These are phyloP conservation scores for Austroboletus niveus DNA, from an alignment of 1,284 basidiomycete genomes.

Conservation along the genomic window DNA sequence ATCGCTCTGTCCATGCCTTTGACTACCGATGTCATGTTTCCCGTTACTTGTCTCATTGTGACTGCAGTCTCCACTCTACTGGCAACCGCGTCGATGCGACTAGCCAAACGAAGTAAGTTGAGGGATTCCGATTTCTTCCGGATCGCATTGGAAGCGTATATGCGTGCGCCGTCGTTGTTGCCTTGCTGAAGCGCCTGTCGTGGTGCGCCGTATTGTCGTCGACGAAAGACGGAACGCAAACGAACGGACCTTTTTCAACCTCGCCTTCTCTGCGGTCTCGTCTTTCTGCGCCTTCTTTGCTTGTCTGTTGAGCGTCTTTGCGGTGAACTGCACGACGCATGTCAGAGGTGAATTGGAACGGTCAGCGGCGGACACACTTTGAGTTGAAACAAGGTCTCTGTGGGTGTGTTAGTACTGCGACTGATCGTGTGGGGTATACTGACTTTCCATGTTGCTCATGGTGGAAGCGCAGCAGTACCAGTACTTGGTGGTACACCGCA, in stretches of 20 bases:
- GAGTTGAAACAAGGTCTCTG: conserved; percentile 94
- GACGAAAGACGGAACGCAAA: not conserved
- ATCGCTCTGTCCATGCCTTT: conserved; percentile 99
- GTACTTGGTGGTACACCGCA: too few relatives aligned
- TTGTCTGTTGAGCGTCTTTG: conserved; percentile 88
- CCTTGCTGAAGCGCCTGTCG: conserved; percentile 91
- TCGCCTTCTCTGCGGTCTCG: conserved; percentile 80
- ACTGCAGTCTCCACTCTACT: conserved; percentile 99
- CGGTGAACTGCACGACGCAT: conserved; percentile 73
- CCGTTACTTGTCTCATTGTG: conserved; percentile 93
- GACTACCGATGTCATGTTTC: conserved; percentile 95
- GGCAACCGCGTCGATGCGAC: conserved; percentile 94
- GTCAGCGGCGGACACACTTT: conserved; percentile 51
- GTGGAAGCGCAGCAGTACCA: not conserved
- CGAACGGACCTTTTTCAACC: conserved; percentile 80
- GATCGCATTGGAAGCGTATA: conserved; percentile 98
- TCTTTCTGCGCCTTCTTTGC: conserved; percentile 97
- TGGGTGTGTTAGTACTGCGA: conserved; percentile 4
- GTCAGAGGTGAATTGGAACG: conserved; percentile 12
- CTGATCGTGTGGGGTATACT: conserved; percentile 33
- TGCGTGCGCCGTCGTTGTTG: conserved; percentile 96
- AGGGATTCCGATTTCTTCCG: conserved; percentile 96
- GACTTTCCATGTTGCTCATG: conserved; percentile 91
- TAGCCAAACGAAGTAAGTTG: conserved; percentile 85
- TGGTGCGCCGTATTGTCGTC: not conserved